Base-by-base conservation (phyloP, 371 early-diverging fungal species). In the Blakeslea trispora region DNA sequence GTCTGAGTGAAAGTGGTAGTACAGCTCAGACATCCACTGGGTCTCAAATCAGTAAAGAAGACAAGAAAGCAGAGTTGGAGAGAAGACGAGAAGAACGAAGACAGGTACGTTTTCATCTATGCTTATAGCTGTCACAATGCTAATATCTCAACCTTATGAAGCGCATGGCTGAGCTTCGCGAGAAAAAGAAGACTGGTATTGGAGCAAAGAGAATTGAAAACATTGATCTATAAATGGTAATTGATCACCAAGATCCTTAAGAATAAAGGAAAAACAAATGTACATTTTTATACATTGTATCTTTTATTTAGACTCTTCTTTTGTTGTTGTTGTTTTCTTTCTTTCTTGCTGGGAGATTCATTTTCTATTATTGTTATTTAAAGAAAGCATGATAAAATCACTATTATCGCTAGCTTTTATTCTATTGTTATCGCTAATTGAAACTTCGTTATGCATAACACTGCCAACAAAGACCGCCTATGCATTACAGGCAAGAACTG, bases 41-140 rank as follows among this genome's bases (percentile, higher is more conserved):
- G 7, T 50, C 57, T 14, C 62, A 63, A 9, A 50, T 52, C 8
- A 54, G 72, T 23, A 82, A 82, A 60, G 80, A 79, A 22, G 80
- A 82, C 24, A 66, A 75, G 55, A 69, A 69, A 53, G 79, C 79
- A 0, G 85, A 83, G 45, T 57, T 81, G 40, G 87, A 83, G 11
- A 68, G 81, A 43, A 73, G 79, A 45, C 68, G 84, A 54, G 88
- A 87, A 62, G 81, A 84, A 51, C 65, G 86, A 51, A 71, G 83
- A 53, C 78, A 76, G 73, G 82, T 82, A 67, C 52, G 42, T 21
- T 13, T 37, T 7, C 11, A 22, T 11, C 7, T 6, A 53, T 22
- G 11, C 11, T 53, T 10, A 11, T n/a, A n/a, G 22, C 28, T 5
- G 11, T 24, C 4, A 43, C 34, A 40, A 0, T 21, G 13, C 21